Evolutionary conservation across 192 early-diverging fungal genomes (phyloP).

Genomic region (Glomus cerebriforme): DNA sequence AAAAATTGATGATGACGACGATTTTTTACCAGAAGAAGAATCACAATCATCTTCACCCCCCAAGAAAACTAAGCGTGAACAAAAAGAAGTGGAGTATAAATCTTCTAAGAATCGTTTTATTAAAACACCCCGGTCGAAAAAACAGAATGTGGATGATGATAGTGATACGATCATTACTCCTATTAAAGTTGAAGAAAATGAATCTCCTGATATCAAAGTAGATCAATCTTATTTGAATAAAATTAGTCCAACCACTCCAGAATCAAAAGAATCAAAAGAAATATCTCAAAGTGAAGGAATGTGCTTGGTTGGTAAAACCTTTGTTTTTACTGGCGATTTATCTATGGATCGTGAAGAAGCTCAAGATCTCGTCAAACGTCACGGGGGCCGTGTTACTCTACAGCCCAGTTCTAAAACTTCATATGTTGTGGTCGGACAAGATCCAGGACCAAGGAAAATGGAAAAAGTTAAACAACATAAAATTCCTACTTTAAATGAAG

Average conservation of each 20-base stretch:
- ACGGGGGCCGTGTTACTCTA: constrained; percentile 82
- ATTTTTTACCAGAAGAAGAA: background rate
- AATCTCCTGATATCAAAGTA: background rate
- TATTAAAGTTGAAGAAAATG: background rate
- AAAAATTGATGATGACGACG: background rate
- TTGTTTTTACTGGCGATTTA: constrained; percentile 96
- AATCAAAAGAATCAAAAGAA: constrained; percentile 70
- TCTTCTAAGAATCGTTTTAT: background rate
- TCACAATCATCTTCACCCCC: background rate
- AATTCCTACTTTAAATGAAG: constrained; percentile 78
- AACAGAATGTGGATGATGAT: background rate
- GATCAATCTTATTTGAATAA: constrained; percentile 28
- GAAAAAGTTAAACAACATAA: constrained; percentile 73
- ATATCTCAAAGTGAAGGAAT: constrained; percentile 73
- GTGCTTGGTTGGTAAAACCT: constrained; percentile 75
- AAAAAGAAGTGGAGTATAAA: background rate
- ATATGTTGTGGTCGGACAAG: constrained; percentile 84
- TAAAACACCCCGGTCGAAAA: background rate
- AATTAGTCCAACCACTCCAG: constrained; percentile 59
- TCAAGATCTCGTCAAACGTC: constrained; percentile 81
- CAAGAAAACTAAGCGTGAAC: background rate
- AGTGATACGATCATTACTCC: background rate
- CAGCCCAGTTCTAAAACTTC: constrained; percentile 80
- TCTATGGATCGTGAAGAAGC: constrained; percentile 76
- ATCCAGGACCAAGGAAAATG: constrained; percentile 83